Evolutionary conservation across 768 basidiomycete species (phyloP), one percentile per base, ranked within the genome.

Genomic region (Porphyrellus cyaneotinctus): DNA sequence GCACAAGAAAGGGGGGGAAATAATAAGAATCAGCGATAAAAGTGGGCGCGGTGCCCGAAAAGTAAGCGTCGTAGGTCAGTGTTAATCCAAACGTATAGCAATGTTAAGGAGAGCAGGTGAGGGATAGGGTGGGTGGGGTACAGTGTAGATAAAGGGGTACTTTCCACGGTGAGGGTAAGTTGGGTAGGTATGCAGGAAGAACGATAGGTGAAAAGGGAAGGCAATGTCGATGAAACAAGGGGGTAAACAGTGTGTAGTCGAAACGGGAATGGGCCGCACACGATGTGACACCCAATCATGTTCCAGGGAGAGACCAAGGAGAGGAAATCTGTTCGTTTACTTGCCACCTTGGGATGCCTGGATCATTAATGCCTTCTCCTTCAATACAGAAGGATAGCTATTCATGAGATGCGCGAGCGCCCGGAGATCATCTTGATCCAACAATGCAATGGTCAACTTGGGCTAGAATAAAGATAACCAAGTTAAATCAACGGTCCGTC

Each of bases 321-420:
- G 17, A 43, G n/a, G 20, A 39, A 4, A 32, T 20, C 10, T 17
- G 2, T 32, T 42, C 23, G 36, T 46, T 58, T 60, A 71, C 54
- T 61, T 65, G 49, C 66, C 47, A 35, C 60, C 53, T 45, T 68
- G 62, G 23, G 65, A 52, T 9, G 58, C 56, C 30, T 69, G 68
- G 30, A 71, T 12, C 5, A 64, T 63, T 41, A 75, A 53, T 12
- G 73, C 83, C 72, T 92, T 93, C 67, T 91, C 88, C 72, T 88
- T 92, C 53, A 94, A 75, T 2, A 92, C 79, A 9, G 81, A 71
- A 12, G 89, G 87, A 67, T 90, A 93, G 65, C 88, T 88, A 68
- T 91, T 88, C 84, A 91, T 85, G 38, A 95, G 78, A 66, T 91
- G 89, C 7, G 89, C 87, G 43, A 95, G 78, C 6, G 90, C 76